Conservation (phyloP, 805 yeast genomes). For the Lipomyces spencermartinsiae region DNA sequence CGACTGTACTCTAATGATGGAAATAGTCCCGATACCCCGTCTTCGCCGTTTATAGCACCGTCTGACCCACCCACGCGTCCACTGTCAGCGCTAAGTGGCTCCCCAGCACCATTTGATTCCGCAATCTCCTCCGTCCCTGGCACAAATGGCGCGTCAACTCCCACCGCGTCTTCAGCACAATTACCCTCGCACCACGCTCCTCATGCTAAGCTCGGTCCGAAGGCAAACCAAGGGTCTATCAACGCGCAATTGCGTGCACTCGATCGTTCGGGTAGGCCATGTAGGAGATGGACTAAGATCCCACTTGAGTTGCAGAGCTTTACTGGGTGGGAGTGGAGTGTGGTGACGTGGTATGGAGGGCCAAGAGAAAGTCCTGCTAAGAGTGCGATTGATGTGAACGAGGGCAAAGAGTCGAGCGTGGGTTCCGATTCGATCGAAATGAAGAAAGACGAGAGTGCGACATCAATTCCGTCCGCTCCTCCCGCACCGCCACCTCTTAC, state of each 20-base stretch:
- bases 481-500: slow-evolving; percentile 36
- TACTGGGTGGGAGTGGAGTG: slow-evolving; percentile 52
- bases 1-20: neutral
- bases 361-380: slow-evolving; percentile 11
- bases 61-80: slow-evolving; percentile 23
- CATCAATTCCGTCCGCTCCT: slow-evolving; percentile 17
- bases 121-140: neutral
- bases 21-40: slow-evolving; percentile 19
- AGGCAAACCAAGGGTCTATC: slow-evolving; percentile 43
- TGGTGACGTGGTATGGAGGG: slow-evolving; percentile 52
- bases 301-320: slow-evolving; percentile 52
- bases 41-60: slow-evolving; percentile 23
- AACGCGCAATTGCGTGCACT: slow-evolving; percentile 49
- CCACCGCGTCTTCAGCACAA: slow-evolving; percentile 13
- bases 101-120: slow-evolving; percentile 7
- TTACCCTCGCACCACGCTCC: slow-evolving; percentile 30
- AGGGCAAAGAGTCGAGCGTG: neutral
- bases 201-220: slow-evolving; percentile 40
- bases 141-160: slow-evolving; percentile 14
- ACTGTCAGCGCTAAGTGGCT: slow-evolving; percentile 5
- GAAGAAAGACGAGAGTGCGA: neutral
- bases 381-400: slow-evolving; percentile 5
- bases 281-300: slow-evolving; percentile 54
- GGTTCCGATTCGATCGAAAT: neutral
- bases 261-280: slow-evolving; percentile 53